A percentile compares a stretch with the other conserved stretches of the same genome.
Conservation (phyloP, 306 rosid species). For the Cyclanthera cordifolia region DNA sequence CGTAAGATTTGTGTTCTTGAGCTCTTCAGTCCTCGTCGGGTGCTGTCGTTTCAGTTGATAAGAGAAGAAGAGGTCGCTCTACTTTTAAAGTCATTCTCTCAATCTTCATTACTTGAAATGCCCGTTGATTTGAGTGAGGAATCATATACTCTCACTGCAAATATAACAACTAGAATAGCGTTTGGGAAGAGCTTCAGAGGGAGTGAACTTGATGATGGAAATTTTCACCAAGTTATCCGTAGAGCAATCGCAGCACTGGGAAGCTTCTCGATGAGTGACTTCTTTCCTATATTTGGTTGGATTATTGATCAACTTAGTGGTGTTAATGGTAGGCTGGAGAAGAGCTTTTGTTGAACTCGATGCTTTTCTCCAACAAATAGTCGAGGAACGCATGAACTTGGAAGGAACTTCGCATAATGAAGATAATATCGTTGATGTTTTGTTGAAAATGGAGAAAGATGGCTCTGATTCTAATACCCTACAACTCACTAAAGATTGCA, state of each 20-base stretch:
- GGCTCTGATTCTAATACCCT: background rate
- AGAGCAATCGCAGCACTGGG: conserved; percentile 21
- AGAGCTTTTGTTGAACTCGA: background rate
- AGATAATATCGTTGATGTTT: conserved; percentile 1
- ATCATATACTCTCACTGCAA: background rate
- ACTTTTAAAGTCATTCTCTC: conserved; percentile 11
- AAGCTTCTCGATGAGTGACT: conserved; percentile 21
- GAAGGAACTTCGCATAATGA: background rate
- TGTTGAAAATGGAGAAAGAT: background rate
- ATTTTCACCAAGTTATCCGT: conserved; percentile 11
- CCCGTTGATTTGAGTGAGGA: conserved; percentile 19
- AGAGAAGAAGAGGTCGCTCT: conserved; percentile 26
- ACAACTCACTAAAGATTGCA: background rate
- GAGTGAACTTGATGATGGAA: background rate
- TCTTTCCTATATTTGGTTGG: background rate
- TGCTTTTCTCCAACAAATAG: background rate
- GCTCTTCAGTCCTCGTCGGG: conserved; percentile 25
- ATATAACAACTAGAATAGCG: conserved; percentile 22
- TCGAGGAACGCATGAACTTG: background rate
- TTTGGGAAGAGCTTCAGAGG: conserved; percentile 24
- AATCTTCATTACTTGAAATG: background rate
- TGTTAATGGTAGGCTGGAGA: background rate
- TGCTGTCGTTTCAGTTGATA: conserved; percentile 20
- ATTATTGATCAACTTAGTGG: background rate
- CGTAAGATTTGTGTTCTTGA: conserved; percentile 7